Evolutionary conservation across 1,284 basidiomycete genomes (phyloP).

Genomic region (Austroboletus niveus): DNA sequence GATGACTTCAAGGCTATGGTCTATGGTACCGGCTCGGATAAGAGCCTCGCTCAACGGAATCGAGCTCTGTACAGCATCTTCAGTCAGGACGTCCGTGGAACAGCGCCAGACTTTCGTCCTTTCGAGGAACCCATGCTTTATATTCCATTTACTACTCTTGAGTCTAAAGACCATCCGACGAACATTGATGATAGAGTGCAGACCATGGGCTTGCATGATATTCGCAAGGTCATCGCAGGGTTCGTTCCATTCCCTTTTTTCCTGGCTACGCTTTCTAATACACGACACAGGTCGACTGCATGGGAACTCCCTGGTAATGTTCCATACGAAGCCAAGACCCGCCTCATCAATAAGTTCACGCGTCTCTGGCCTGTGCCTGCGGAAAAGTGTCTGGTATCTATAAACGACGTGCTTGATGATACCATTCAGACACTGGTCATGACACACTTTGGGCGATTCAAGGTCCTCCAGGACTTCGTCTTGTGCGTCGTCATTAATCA

Average conservation of each 20-base stretch:
- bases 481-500: constrained; percentile 21
- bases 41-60: constrained; percentile 38
- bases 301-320: constrained; percentile 55
- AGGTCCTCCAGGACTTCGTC: constrained; percentile 27
- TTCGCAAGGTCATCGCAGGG: constrained; percentile 34
- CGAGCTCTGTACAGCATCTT: constrained; percentile 34
- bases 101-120: constrained; percentile 42
- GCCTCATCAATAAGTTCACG: constrained; percentile 41
- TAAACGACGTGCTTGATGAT: constrained; percentile 25
- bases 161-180: constrained; percentile 3
- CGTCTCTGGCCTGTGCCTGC: constrained; percentile 42
- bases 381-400: constrained; percentile 38
- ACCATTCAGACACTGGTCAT: constrained; percentile 19
- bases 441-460: constrained; percentile 36
- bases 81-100: constrained; percentile 37
- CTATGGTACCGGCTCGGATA: constrained; percentile 34
- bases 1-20: constrained; percentile 37
- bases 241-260: constrained; percentile 11
- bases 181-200: constrained; percentile 2
- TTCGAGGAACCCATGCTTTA: constrained; percentile 16
- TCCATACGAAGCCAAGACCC: constrained; percentile 48
- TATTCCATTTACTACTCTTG: constrained; percentile 5
- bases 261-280: neutral
- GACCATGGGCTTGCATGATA: constrained; percentile 29
- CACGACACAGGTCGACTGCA: constrained; percentile 37